These are phyloP conservation scores for Fragilariopsis cylindrus DNA, from an alignment of 108 stramenopile genomes.

Conservation along the genomic window DNA sequence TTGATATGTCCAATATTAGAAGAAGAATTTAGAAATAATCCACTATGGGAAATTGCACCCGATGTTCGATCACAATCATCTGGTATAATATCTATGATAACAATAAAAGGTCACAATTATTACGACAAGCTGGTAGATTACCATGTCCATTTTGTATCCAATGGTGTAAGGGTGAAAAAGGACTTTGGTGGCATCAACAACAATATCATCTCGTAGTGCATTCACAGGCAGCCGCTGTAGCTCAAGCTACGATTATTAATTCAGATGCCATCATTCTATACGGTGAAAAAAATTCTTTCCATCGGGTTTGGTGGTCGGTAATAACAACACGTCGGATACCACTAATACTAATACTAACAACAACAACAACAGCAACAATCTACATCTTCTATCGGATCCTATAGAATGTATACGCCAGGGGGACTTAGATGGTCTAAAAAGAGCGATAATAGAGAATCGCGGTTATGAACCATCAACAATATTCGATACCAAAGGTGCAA, in stretches of 20 bases:
- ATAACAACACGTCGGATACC: not conserved
- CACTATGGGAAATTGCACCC: conserved; percentile 19
- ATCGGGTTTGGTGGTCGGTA: not conserved
- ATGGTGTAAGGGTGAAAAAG: conserved; percentile 86
- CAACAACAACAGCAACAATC: conserved; percentile 9
- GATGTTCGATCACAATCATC: conserved; percentile 61
- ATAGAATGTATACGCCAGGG: conserved; percentile 31
- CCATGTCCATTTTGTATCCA: conserved; percentile 76
- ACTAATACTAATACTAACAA: not conserved
- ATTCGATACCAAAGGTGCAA: conserved; percentile 64
- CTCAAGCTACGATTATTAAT: conserved; percentile 40
- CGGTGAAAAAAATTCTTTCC: not conserved
- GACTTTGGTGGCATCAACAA: conserved; percentile 87
- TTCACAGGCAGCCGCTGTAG: conserved; percentile 50
- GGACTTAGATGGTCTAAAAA: conserved; percentile 24
- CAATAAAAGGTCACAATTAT: conserved; percentile 39
- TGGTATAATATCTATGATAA: conserved; percentile 68
- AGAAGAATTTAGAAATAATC: conserved; percentile 21
- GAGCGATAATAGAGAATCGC: conserved; percentile 3
- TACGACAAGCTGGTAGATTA: conserved; percentile 49
- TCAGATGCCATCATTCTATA: conserved; percentile 52
- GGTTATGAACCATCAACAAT: conserved; percentile 7
- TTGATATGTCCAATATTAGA: conserved; percentile 35
- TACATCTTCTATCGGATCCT: conserved; percentile 14
- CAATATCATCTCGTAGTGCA: conserved; percentile 55